A percentile compares a stretch with the other conserved stretches of the same genome.
Evolutionary conservation across 2,329 filamentous ascomycete species (phyloP).

Genomic region (Thelonectria discophora): DNA sequence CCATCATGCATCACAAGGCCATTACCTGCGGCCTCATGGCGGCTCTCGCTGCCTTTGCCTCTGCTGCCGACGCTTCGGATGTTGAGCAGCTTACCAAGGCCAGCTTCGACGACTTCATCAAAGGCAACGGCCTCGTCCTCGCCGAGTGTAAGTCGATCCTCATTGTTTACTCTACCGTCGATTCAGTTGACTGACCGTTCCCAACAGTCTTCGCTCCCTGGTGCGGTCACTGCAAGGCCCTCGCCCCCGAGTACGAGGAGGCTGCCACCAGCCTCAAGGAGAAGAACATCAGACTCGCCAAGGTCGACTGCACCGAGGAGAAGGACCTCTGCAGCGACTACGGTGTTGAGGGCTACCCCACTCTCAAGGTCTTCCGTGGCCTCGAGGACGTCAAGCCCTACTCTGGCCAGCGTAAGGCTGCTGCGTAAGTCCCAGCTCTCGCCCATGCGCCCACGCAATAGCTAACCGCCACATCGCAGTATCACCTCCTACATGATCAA

Average conservation of each 20-base stretch:
- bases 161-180: background rate
- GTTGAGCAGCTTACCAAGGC: slow-evolving; percentile 86
- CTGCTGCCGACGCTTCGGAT: slow-evolving; percentile 75
- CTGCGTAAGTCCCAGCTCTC: slow-evolving; percentile 62
- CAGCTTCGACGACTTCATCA: slow-evolving; percentile 87
- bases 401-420: slow-evolving; percentile 87
- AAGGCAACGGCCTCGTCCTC: slow-evolving; percentile 86
- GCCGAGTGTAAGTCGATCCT: slow-evolving; percentile 79
- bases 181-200: slow-evolving; percentile 47
- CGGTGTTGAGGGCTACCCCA: slow-evolving; percentile 97
- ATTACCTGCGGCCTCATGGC: slow-evolving; percentile 64
- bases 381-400: slow-evolving; percentile 83
- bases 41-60: slow-evolving; percentile 65
- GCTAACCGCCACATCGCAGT: slow-evolving; percentile 48
- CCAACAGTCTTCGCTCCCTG: slow-evolving; percentile 89
- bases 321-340: slow-evolving; percentile 87
- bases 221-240: slow-evolving; percentile 98
- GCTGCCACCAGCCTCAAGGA: slow-evolving; percentile 85
- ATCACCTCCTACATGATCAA: slow-evolving; percentile 95
- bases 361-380: slow-evolving; percentile 98
- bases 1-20: slow-evolving; percentile 60
- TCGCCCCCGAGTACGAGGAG: slow-evolving; percentile 91
- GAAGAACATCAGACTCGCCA: slow-evolving; percentile 85
- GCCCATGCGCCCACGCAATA: background rate
- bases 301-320: slow-evolving; percentile 96